Evolutionary conservation across 2,329 filamentous ascomycete genomes (phyloP).

Genomic region (Atkinsonella hypoxylon): DNA sequence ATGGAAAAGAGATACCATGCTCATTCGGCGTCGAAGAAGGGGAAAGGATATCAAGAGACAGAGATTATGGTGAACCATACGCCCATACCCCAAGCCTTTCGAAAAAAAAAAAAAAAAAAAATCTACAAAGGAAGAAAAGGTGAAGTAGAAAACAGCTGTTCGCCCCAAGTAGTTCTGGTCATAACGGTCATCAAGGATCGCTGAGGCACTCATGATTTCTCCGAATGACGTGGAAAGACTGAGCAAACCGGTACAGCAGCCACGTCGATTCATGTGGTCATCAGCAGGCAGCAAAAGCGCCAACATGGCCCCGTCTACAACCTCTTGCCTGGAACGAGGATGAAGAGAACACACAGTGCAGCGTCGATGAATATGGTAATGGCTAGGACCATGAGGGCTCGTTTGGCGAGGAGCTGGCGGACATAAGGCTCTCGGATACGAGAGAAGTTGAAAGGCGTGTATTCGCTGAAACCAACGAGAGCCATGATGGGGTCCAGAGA

Average conservation of each 20-base stretch:
- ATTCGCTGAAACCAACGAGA: conserved; percentile 83
- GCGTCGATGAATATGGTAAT: conserved; percentile 68
- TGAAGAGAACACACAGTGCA: conserved; percentile 79
- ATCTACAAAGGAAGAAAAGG: conserved; percentile 2
- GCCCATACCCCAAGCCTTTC: conserved; percentile 2
- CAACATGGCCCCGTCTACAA: conserved; percentile 33
- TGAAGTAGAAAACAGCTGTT: background rate
- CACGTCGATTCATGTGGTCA: background rate
- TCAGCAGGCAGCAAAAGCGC: background rate
- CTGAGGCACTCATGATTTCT: conserved; percentile 1
- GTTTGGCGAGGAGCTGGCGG: conserved; percentile 70
- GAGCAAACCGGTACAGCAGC: conserved; percentile 2
- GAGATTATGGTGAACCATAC: background rate
- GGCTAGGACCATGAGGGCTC: conserved; percentile 67
- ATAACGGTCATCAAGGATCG: conserved; percentile 5
- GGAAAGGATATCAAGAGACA: background rate
- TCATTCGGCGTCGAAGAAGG: background rate
- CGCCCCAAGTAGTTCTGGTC: background rate
- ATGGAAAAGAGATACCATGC: background rate
- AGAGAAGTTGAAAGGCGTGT: conserved; percentile 88
- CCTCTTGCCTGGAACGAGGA: conserved; percentile 83
- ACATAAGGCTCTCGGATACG: conserved; percentile 85
- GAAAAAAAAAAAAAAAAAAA: background rate
- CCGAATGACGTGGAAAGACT: conserved; percentile 1
- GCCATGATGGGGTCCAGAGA: conserved; percentile 87